Evolutionary conservation across 345 rosid genomes (phyloP).

Genomic region (Linum lewisii): DNA sequence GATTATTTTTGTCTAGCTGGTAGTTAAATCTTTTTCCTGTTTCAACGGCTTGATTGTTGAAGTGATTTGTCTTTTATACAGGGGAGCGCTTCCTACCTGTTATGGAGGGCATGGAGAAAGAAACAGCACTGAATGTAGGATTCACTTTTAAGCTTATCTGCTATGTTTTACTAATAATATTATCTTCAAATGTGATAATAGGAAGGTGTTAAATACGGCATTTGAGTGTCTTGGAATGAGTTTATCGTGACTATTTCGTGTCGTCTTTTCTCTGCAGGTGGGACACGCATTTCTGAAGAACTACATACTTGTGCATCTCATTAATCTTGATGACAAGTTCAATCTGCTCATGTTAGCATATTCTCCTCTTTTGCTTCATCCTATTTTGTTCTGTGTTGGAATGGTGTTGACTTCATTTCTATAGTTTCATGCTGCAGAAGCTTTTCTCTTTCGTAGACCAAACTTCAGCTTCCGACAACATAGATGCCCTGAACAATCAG

Average conservation of each 20-base stretch:
- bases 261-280: constrained; percentile 36
- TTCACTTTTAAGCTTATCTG: background rate
- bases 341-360: constrained; percentile 70
- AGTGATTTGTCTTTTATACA: constrained; percentile 15
- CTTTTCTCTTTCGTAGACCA: constrained; percentile 90
- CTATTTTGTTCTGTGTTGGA: background rate
- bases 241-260: background rate
- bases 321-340: constrained; percentile 76
- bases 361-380: constrained; percentile 7
- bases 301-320: constrained; percentile 75
- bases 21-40: constrained; percentile 8
- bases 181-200: background rate
- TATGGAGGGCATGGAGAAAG: constrained; percentile 49
- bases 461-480: constrained; percentile 79
- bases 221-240: background rate
- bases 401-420: constrained; percentile 18
- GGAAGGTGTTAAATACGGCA: background rate
- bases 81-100: constrained; percentile 78
- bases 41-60: constrained; percentile 1
- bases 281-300: constrained; percentile 62
- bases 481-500: constrained; percentile 92
- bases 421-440: constrained; percentile 90
- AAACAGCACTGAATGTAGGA: constrained; percentile 13
- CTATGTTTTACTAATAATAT: background rate
- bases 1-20: constrained; percentile 2